Evolutionary conservation across 129 eudicot species (phyloP).

Genomic region (Dittrichia graveolens): DNA sequence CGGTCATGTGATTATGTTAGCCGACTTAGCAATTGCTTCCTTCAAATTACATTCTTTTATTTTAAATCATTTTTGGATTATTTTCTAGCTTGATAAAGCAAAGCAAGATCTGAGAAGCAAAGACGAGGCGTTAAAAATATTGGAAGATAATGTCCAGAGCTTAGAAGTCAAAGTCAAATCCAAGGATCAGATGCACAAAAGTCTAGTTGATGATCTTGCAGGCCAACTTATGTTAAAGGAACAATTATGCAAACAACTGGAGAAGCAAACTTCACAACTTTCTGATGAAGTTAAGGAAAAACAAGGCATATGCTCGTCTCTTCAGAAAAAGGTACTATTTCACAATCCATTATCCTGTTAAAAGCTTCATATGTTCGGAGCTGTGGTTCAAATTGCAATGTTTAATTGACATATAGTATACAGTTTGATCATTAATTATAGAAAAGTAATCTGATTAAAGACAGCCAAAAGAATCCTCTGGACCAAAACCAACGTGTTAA

Average conservation of each 20-base stretch:
- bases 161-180: conserved; percentile 37
- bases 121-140: conserved; percentile 43
- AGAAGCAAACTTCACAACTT: conserved; percentile 44
- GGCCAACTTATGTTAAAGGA: conserved; percentile 35
- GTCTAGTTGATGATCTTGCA: conserved; percentile 37
- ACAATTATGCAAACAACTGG: conserved; percentile 40
- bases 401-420: too few relatives aligned
- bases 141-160: conserved; percentile 41
- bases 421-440: too few relatives aligned
- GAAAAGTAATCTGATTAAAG: too few relatives aligned
- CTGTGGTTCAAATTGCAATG: too few relatives aligned
- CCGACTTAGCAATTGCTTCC: conserved; percentile 6
- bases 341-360: conserved; percentile 1
- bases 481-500: too few relatives aligned
- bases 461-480: too few relatives aligned
- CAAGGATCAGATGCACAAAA: conserved; percentile 46
- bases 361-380: too few relatives aligned
- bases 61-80: conserved; percentile 12
- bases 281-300: conserved; percentile 40
- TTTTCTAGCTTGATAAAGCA: conserved; percentile 40
- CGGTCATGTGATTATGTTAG: not conserved
- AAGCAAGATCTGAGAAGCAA: conserved; percentile 44
- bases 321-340: conserved; percentile 36
- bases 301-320: conserved; percentile 31
- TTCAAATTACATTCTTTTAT: not conserved